phyloP scores from a whole-genome alignment of 371 early-diverging fungal genomes.

The Polyrhizophydium stewartii region DNA sequence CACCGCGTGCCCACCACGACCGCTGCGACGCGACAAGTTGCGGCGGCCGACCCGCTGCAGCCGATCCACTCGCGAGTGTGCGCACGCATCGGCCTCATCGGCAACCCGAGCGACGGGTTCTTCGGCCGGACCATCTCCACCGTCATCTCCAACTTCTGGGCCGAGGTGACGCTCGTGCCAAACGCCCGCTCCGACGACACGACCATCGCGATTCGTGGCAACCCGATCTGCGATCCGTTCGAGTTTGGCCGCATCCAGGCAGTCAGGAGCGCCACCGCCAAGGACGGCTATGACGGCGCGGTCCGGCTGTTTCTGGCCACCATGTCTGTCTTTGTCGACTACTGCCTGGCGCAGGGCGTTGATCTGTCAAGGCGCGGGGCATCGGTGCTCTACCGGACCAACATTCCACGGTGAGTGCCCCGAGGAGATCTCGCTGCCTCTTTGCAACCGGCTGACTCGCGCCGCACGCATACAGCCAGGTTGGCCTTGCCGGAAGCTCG shows the following conservation, averaged over 20 bases:
- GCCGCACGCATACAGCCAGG: constrained; percentile 36
- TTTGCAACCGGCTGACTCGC: too few species aligned
- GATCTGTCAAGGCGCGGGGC: constrained; percentile 48
- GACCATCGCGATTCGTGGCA: constrained; percentile 39
- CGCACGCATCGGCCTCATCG: constrained; percentile 68
- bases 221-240: constrained; percentile 43
- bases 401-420: constrained; percentile 48
- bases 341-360: constrained; percentile 41
- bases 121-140: constrained; percentile 62
- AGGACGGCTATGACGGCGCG: constrained; percentile 60
- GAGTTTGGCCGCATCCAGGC: constrained; percentile 39
- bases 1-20: not conserved
- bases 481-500: constrained; percentile 68
- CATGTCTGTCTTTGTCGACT: constrained; percentile 53
- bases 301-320: constrained; percentile 55
- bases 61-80: constrained; percentile 21
- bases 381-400: constrained; percentile 51
- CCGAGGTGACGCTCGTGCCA: constrained; percentile 53
- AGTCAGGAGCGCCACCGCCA: constrained; percentile 31
- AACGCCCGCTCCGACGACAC: constrained; percentile 30
- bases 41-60: too few species aligned
- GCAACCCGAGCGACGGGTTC: constrained; percentile 71
- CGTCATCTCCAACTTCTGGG: constrained; percentile 63
- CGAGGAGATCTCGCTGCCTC: too few species aligned
- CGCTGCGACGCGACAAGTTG: too few species aligned